Base-by-base conservation (phyloP, 2,329 filamentous ascomycete species). In the Cladosporium sp. region DNA sequence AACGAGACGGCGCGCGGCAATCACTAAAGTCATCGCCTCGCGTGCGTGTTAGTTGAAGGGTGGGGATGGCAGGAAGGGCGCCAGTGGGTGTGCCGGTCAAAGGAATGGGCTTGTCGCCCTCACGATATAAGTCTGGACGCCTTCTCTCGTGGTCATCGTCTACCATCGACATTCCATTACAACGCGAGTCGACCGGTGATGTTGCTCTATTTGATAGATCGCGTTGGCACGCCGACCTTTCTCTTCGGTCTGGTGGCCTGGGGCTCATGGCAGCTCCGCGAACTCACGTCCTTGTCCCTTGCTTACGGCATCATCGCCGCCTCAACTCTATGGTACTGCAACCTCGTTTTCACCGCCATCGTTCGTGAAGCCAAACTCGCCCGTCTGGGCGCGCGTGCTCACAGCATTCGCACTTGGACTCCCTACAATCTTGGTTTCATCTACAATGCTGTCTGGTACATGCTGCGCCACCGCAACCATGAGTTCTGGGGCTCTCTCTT, bases 351-450 rank as follows among this genome's bases (percentile, higher is more conserved):
- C 44, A 19, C 36, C 17, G 65, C 62, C 19, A 28, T 75, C 55
- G 62, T 65, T 34, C 57, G 64, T 48, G 71, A 76, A 61, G 63
- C 65, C 24, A 73, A 67, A 53, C 75, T 80, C 57, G 63, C 66
- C 28, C 64, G 64, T 13, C 70, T 80, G 3, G 78, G 78, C 39
- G 68, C 68, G 17, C 74, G 73, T 59, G 87, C 77, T 2, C 72
- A 75, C 1, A 58, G 67, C 8, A 65, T 73, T 36, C 67, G 62
- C 3, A 72, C 70, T 3, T 75, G 72, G 57, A 63, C 73, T 6
- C 77, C 77, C 1, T 70, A 68, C 39, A 88, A 86, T 47, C 62
- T 92, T 40, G 87, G 89, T 62, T 77, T 90, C 59, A 74, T 91
- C 32, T 77, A 75, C 65, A 68, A 73, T n/a, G 79, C 81, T n/a